phyloP scores from a whole-genome alignment of 495 filamentous ascomycete genomes.

The Tetracladium marchalianum region DNA sequence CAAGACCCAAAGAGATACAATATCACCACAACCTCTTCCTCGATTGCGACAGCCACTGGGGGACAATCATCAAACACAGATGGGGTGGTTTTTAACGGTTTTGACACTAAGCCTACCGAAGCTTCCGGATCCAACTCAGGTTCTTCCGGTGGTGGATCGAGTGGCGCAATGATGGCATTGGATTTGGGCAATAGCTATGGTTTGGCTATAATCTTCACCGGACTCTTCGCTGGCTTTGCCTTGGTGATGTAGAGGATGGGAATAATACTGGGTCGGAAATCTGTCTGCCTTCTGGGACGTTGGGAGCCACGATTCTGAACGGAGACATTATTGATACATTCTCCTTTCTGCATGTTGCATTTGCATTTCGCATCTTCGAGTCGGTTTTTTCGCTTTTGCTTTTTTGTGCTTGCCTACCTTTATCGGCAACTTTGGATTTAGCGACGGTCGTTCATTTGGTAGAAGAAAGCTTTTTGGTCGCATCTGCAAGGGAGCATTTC shows the following conservation, averaged over 20 bases:
- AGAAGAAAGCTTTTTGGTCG: too few relatives aligned
- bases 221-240: slow-evolving; percentile 56
- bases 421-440: too few relatives aligned
- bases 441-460: too few relatives aligned
- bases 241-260: slow-evolving; percentile 36
- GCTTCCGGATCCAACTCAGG: not conserved
- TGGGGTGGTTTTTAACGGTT: slow-evolving; percentile 35
- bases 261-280: not conserved
- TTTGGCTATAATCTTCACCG: slow-evolving; percentile 41
- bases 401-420: too few relatives aligned
- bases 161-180: slow-evolving; percentile 29
- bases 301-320: not conserved
- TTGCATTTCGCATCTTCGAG: not conserved
- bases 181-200: slow-evolving; percentile 50
- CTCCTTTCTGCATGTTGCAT: not conserved
- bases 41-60: slow-evolving; percentile 27
- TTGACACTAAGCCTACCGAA: slow-evolving; percentile 28
- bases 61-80: slow-evolving; percentile 24
- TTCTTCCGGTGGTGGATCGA: slow-evolving; percentile 22
- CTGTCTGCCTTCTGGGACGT: not conserved
- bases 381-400: too few relatives aligned
- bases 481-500: too few relatives aligned
- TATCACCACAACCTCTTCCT: slow-evolving; percentile 37
- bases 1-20: slow-evolving; percentile 56
- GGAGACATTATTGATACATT: not conserved